phyloP scores from a whole-genome alignment of 495 filamentous ascomycete genomes.

The Penicillium riverlandense region DNA sequence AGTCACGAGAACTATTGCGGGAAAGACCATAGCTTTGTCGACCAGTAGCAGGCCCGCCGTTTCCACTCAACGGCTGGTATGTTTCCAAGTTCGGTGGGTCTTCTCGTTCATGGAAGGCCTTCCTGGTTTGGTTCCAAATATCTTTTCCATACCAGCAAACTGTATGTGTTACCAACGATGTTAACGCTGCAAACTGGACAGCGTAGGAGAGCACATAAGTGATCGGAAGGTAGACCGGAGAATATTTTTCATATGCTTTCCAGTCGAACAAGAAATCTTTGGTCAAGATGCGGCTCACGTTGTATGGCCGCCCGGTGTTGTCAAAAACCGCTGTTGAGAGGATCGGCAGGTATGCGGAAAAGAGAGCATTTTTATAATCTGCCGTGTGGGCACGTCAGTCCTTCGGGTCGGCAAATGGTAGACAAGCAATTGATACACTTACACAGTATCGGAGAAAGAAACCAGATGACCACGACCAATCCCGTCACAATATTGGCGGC shows the following conservation, averaged over 20 bases:
- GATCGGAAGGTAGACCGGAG: slow-evolving; percentile 74
- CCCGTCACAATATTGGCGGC: slow-evolving; percentile 80
- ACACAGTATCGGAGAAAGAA: slow-evolving; percentile 63
- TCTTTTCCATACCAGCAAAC: slow-evolving; percentile 21
- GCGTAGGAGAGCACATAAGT: slow-evolving; percentile 78
- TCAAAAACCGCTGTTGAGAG: slow-evolving; percentile 72
- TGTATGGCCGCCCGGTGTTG: slow-evolving; percentile 69
- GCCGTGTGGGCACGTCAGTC: slow-evolving; percentile 1
- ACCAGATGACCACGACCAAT: slow-evolving; percentile 75
- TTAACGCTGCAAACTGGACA: slow-evolving; percentile 74
- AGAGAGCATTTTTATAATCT: slow-evolving; percentile 70
- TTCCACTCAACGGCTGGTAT: slow-evolving; percentile 13
- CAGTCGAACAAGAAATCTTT: slow-evolving; percentile 65
- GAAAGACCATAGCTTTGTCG: slow-evolving; percentile 7
- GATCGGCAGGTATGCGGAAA: slow-evolving; percentile 70
- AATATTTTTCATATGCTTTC: slow-evolving; percentile 68
- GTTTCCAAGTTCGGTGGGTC: slow-evolving; percentile 14
- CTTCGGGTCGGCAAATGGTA: too few species aligned
- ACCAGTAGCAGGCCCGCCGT: not conserved
- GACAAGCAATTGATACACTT: not conserved
- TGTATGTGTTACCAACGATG: slow-evolving; percentile 39
- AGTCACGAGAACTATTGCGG: slow-evolving; percentile 10
- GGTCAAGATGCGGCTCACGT: slow-evolving; percentile 72
- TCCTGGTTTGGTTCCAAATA: slow-evolving; percentile 23
- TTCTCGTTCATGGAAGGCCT: slow-evolving; percentile 17